Evolutionary conservation across 176 grass and related monocot genomes (phyloP).

Genomic region (Aegilops sharonensis): DNA sequence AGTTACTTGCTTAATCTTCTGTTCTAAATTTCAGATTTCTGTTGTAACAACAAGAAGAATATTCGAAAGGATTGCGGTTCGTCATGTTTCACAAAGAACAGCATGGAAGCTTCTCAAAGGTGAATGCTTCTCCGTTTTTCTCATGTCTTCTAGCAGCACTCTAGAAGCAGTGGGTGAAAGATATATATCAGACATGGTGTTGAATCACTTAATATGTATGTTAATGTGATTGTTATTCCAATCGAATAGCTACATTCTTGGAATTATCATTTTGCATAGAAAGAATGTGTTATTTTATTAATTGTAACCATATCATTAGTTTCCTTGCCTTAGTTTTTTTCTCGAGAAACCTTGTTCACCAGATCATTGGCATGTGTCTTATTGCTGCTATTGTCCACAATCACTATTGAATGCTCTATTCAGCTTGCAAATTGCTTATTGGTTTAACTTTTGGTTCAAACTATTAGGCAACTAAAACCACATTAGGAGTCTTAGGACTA

Average conservation of each 20-base stretch:
- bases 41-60: slow-evolving; percentile 85
- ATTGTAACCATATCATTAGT: not conserved
- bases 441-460: slow-evolving; percentile 7
- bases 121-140: slow-evolving; percentile 17
- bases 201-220: too few species aligned
- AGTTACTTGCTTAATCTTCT: slow-evolving; percentile 23
- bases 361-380: slow-evolving; percentile 2
- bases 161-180: not conserved
- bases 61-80: slow-evolving; percentile 79
- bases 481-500: not conserved
- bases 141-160: not conserved
- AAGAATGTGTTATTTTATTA: not conserved
- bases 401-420: not conserved
- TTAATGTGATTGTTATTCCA: not conserved
- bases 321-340: not conserved
- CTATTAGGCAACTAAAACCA: not conserved
- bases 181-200: too few species aligned
- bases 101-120: slow-evolving; percentile 99
- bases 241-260: not conserved
- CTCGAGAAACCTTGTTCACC: not conserved
- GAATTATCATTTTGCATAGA: slow-evolving; percentile 4
- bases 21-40: slow-evolving; percentile 59
- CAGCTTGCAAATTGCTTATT: not conserved
- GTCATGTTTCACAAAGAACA: slow-evolving; percentile 82
- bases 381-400: not conserved